Evolutionary conservation across 2,329 filamentous ascomycete species (phyloP).

Genomic region (Exophiala calicioides): DNA sequence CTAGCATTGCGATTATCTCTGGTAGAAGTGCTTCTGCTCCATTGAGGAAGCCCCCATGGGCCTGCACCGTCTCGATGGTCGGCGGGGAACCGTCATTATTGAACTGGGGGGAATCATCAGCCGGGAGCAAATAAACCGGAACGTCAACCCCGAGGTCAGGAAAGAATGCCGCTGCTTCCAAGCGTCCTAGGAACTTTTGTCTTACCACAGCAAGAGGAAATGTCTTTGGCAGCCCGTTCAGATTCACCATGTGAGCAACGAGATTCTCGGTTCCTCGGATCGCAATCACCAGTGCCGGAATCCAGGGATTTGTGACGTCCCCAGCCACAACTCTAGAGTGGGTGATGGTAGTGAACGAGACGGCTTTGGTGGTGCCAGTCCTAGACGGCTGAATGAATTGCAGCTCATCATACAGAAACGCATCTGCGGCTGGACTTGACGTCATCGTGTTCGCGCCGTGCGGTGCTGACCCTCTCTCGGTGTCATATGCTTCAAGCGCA

Average conservation of each 20-base stretch:
- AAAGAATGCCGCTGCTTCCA: too few relatives aligned
- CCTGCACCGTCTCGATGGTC: neutral
- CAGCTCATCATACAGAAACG: neutral
- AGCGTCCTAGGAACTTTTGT: too few relatives aligned
- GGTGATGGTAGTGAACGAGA: neutral
- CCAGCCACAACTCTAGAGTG: neutral
- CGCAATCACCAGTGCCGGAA: neutral
- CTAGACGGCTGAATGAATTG: neutral
- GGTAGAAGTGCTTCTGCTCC: neutral
- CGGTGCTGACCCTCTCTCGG: neutral
- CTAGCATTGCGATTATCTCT: neutral
- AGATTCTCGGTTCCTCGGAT: conserved; percentile 1
- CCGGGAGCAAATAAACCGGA: too few relatives aligned
- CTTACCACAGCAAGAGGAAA: neutral
- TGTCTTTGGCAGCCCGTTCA: neutral
- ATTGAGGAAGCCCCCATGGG: conserved; percentile 5
- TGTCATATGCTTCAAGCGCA: neutral
- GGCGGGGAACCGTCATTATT: too few relatives aligned
- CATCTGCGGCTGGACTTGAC: too few relatives aligned
- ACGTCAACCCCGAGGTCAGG: too few relatives aligned
- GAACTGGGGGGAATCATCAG: too few relatives aligned
- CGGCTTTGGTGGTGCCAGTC: neutral
- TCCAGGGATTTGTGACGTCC: neutral
- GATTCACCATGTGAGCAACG: conserved; percentile 3
- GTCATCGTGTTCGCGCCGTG: neutral